Evolutionary conservation across 192 early-diverging fungal genomes (phyloP), one percentile per base, ranked within the genome.

Genomic region (Backusella morwellensis): DNA sequence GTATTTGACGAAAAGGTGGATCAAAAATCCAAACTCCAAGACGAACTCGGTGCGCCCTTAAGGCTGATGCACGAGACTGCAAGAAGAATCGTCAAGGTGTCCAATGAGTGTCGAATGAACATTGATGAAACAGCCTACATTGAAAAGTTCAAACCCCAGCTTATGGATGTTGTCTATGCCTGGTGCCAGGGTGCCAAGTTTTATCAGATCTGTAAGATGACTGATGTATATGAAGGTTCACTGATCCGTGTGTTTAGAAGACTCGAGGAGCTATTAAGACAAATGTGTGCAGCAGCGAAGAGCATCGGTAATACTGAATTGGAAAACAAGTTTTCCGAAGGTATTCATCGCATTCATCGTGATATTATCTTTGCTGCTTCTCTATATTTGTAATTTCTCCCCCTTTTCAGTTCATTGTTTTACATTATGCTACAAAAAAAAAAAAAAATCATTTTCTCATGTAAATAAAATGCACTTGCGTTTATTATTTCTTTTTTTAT

Each of bases 291-390:
- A 59, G 98, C 98, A 3, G 91, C 97, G 29, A 97, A 96, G 82
- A 93, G 90, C 54, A 98, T 99, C 69, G 98, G 98, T 63, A 98
- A 98, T 78, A 90, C 88, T 5, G 95, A 96, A 77, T 82, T 99
- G 69, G 97, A 97, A 78, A 93, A 87, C 81, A 98, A 98, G 86
- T 98, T 99, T 88, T 91, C 93, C 19, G 93, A 95, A 66, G 96
- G 93, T 72, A 96, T 96, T 76, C 89, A 88, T 75, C 94, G 93
- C 85, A 95, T 99, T 83, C 96, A 97, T 85, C 89, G 97, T 77
- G 97, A 98, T 75, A 98, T 99, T 86, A 93, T 99, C 36, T 99
- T 98, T 88, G 96, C 98, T 19, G 92, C 91, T 19, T 96, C 95
- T 56, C 88, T 99, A 77, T 99, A 97, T 74, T 84, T 96, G 36